These are phyloP conservation scores for Blastomyces silverae DNA, from an alignment of 2,329 filamentous ascomycete species.

Conservation along the genomic window DNA sequence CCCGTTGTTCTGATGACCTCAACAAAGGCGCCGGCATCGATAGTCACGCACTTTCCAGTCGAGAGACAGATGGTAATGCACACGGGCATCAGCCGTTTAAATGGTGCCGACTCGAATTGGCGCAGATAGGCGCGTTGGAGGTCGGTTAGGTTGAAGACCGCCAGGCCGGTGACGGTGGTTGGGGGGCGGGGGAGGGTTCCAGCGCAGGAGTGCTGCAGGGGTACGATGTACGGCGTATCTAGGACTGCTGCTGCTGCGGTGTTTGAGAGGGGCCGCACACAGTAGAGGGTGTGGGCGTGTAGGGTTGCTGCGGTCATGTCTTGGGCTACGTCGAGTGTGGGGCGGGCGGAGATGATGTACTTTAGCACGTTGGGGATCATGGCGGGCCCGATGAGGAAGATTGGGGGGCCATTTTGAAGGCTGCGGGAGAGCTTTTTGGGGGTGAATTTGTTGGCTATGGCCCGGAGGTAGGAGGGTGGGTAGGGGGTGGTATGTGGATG, in stretches of 20 bases:
- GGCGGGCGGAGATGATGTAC: conserved; percentile 17
- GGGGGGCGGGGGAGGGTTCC: neutral
- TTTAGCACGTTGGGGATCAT: conserved; percentile 32
- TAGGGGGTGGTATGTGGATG: conserved; percentile 16
- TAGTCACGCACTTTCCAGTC: conserved; percentile 18
- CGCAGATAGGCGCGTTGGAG: conserved; percentile 26
- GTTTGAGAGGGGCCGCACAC: conserved; percentile 5
- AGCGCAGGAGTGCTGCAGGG: neutral
- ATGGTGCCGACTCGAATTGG: conserved; percentile 24
- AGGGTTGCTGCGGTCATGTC: conserved; percentile 29
- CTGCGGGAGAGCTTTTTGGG: conserved; percentile 21
- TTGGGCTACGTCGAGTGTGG: conserved; percentile 21
- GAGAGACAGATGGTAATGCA: conserved; percentile 24
- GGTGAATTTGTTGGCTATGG: conserved; percentile 24
- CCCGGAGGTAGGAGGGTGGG: conserved; percentile 26
- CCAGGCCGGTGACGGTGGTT: conserved; percentile 22
- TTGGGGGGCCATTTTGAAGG: conserved; percentile 21
- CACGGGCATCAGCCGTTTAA: conserved; percentile 20
- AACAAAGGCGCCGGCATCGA: conserved; percentile 28
- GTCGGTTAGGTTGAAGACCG: conserved; percentile 26
- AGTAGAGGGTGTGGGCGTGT: conserved; percentile 26
- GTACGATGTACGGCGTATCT: neutral
- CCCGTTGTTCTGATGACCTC: neutral
- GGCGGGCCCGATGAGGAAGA: conserved; percentile 29
- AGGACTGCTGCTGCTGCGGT: too few species aligned